Evolutionary conservation across 2,329 filamentous ascomycete species (phyloP).

Genomic region (Nemania diffusa): DNA sequence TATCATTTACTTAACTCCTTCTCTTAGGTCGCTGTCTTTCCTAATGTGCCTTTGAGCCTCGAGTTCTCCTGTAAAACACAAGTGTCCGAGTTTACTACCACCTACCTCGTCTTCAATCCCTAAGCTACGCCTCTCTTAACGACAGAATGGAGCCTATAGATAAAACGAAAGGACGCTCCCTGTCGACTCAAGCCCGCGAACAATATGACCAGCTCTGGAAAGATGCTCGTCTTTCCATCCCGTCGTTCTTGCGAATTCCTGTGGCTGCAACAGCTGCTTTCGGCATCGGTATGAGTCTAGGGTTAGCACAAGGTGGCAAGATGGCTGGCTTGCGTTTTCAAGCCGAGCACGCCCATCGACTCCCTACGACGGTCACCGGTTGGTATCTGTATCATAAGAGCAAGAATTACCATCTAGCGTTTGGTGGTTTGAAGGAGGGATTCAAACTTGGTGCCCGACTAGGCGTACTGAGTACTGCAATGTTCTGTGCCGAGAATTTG

Average conservation of each 20-base stretch:
- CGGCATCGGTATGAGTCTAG: constrained; percentile 74
- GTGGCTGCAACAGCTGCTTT: constrained; percentile 72
- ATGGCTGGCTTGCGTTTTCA: constrained; percentile 85
- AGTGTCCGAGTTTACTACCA: neutral
- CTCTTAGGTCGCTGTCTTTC: neutral
- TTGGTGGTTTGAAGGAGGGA: constrained; percentile 82
- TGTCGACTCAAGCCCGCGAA: constrained; percentile 42
- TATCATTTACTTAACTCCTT: neutral
- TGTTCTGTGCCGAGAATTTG: constrained; percentile 85
- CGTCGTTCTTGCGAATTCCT: constrained; percentile 72
- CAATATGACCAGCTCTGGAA: constrained; percentile 51
- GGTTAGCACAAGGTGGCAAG: constrained; percentile 76
- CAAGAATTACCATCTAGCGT: constrained; percentile 90
- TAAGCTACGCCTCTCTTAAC: constrained; percentile 11
- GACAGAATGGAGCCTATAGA: constrained; percentile 36
- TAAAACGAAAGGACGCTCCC: constrained; percentile 20
- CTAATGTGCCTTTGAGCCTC: neutral
- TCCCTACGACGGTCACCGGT: constrained; percentile 82
- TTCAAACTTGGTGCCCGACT: constrained; percentile 77
- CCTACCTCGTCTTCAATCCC: neutral
- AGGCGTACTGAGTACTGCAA: constrained; percentile 77
- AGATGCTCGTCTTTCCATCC: constrained; percentile 68
- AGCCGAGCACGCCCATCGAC: constrained; percentile 94
- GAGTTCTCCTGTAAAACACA: neutral
- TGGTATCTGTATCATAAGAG: constrained; percentile 99